These are phyloP conservation scores for Hura crepitans DNA, from an alignment of 441 rosid species.

Conservation along the genomic window DNA sequence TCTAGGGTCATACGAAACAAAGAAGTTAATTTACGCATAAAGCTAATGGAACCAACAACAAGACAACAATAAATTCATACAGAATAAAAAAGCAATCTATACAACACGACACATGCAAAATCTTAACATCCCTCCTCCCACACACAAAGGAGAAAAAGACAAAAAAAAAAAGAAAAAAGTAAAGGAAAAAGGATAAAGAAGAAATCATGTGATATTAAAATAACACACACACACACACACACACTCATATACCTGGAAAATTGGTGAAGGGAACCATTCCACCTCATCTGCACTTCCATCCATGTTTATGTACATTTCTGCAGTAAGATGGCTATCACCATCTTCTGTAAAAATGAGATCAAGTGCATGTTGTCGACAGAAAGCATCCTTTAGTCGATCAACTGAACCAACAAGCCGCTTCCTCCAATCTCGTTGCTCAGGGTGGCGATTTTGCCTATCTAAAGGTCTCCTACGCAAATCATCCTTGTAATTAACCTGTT, in stretches of 20 bases:
- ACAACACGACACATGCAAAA: not conserved
- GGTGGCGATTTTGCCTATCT: constrained; percentile 94
- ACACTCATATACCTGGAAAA: constrained; percentile 77
- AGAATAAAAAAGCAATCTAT: not conserved
- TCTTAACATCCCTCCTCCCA: not conserved
- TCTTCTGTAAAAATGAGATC: constrained; percentile 97
- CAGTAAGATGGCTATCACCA: constrained; percentile 84
- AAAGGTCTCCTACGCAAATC: constrained; percentile 61
- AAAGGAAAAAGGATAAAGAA: not conserved
- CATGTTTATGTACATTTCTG: constrained; percentile 86
- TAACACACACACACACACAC: too few relatives aligned
- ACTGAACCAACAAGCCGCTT: constrained; percentile 75
- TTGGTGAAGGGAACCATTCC: constrained; percentile 83
- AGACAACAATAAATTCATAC: not conserved
- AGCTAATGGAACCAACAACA: not conserved
- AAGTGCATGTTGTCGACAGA: constrained; percentile 94
- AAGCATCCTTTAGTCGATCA: constrained; percentile 82
- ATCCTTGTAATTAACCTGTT: constrained; percentile 57
- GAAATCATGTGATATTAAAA: not conserved
- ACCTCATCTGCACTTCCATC: constrained; percentile 65
- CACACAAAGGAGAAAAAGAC: not conserved
- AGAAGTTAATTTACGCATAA: not conserved
- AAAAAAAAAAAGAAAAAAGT: too few relatives aligned
- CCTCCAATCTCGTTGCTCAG: constrained; percentile 99
- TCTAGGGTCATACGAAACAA: not conserved